Base-by-base conservation (phyloP, 768 basidiomycete genomes). In the Leccinum subgranulosum region DNA sequence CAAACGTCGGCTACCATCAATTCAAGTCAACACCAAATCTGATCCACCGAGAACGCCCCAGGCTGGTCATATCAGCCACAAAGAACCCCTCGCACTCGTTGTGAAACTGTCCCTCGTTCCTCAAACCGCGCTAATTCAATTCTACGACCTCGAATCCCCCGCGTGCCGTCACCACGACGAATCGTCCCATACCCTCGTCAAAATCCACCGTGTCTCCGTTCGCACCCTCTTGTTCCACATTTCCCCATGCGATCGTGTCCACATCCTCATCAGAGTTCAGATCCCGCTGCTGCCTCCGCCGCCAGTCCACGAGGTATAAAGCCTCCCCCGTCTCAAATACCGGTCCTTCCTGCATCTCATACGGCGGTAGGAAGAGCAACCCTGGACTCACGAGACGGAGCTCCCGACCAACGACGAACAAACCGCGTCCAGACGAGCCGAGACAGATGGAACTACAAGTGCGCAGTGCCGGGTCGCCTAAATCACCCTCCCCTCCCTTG, bases 111-210 rank as follows among this genome's bases (percentile, higher is more conserved):
- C 50, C 21, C 21, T 23, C 19, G 21, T 45, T 21, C 43, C 15
- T 17, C 29, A 39, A 21, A 14, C 3, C n/a, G 14, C 46, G 19
- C 23, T 53, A 68, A 23, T 55, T 56, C 39, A 73, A 31, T 28
- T 71, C 58, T 6, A 69, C 60, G 49, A 73, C 60, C 4, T 70
- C 71, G 27, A 70, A 69, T 4, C 66, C 70, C 2, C 70, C 69
- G 19, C 47, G 33, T 54, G 50, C 62, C 17, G 50, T 69, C 12
- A 64, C 64, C 49, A 71, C 66, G 33, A 71, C 71, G 15, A 73
- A 57, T 19, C 71, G 66, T 23, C 71, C 71, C 60, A 69, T 70
- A 3, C 69, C 67, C 51, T 70, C 69, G 19, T 70, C 69, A 31
- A 70, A 70, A 45, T 71, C 69, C 47, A 73, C 63, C 49, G 48